Evolutionary conservation across 2,329 filamentous ascomycete genomes (phyloP), one percentile per base, ranked within the genome.

Genomic region (Calycina herbarum): DNA sequence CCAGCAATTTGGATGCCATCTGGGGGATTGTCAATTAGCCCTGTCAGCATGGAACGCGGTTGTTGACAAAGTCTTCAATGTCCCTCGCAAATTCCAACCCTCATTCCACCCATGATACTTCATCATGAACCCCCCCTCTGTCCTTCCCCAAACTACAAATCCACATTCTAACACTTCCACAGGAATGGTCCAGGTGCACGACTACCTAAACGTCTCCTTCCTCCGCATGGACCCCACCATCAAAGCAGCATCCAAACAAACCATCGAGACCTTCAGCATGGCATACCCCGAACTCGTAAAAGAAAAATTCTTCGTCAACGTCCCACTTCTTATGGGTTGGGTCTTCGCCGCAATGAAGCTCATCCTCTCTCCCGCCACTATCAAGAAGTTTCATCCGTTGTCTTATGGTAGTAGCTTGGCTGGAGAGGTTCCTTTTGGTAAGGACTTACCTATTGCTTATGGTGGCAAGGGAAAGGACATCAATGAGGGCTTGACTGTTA

Each of bases 271-370:
- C 61, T 93, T 97, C 77, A 86, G 89, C 61, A 88, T 86, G 71
- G 91, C 91, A 71, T 97, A 97, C 80, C 94, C 94, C 0, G 94
- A 97, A 81, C 87, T 96, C 10, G 84, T 97, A 59, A 87, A 87
- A 73, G 87, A 94, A 80, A 97, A 97, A 82, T 97, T 94, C 84
- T 97, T 97, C 76, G 91, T 97, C 80, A 97, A 97, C 74, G 68
- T 97, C 5, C 94, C 94, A 0, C 79, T 89, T 64, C 83, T 97
- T 73, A 97, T 97, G 94, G 91, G 92, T 64, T 97, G 94, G 83
- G 85, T 93, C 76, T 93, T 91, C 77, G 81, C 82, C 24, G 84
- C 89, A 63, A 89, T 93, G 81, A 93, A 93, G 81, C 79, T 92
- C 20, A 89, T 94, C 76, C 81, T 93, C 56, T 87, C 89, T 35